Base-by-base conservation (phyloP, 371 early-diverging fungal genomes). In the Catenaria anguillulae region DNA sequence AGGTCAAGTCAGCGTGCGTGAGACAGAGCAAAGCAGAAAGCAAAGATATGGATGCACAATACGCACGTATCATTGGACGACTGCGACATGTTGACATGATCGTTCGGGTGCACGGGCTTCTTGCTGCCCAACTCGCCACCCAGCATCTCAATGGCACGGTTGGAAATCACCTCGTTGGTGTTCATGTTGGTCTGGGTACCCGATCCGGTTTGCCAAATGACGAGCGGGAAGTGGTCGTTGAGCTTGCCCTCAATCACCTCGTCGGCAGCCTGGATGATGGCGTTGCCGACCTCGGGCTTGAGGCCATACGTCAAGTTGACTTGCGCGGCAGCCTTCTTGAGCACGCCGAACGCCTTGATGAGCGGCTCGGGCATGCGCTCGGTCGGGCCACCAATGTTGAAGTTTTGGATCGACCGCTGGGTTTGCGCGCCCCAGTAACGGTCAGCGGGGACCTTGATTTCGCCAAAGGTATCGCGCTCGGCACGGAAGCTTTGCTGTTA, bases 101-200 rank as follows among this genome's bases (percentile, higher is more conserved):
- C 96, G 76, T 96, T 95, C 60, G 96, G 96, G 74, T 95, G 96
- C 33, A 94, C 92, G 10, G 92, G 93, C 62, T 74, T 82, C 79
- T 93, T 90, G 74, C 80, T 79, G 40, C 96, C 96, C 37, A 87
- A 73, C 66, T 85, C 81, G 50, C 91, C 94, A 62, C 92, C 93
- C 48, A 93, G 71, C 36, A 94, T 75, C 72, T 96, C 92, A 69
- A 90, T 93, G 36, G 96, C 96, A 40, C 96, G 85, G 84, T 96
- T 94, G 50, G 93, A 87, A 66, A 96, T 84, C 40, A 95, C 96
- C 72, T 89, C 89, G 71, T 89, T 89, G 60, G 80, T 84, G 70
- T 93, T 93, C 94, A 92, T 93, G 79, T 95, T 92, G 63, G 89
- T 83, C 78, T 94, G 94, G n/a, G 94, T 96, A 60, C 96, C 96